Base-by-base conservation (phyloP, 331 rosid genomes). In the Malus hybrid region DNA sequence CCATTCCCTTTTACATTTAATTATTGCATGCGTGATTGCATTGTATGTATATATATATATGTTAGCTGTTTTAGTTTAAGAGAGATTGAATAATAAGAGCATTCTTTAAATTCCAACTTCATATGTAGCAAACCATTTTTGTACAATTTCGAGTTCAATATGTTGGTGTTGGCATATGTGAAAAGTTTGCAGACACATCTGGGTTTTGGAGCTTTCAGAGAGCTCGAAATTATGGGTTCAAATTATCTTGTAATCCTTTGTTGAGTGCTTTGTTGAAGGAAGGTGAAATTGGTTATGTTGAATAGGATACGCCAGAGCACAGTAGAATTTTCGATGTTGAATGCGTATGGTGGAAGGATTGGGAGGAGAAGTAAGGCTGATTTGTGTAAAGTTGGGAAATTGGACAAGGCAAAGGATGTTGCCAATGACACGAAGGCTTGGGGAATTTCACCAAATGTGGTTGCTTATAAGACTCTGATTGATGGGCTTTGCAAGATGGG, bases 151-250 rank as follows among this genome's bases (percentile, higher is more conserved):
- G 2, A 56, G 66, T 52, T 56, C 79, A 32, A 76, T 57, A 78
- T 81, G 79, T 71, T 83, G 80, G 72, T 86, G 19, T 66, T 81
- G 79, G 85, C 84, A n/a, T 81, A 60, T 73, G 82, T 74, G 74
- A 62, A 34, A 39, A 83, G 81, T 74, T 18, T n/a, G 69, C 60
- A 79, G 63, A 67, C 70, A 34, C 34, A 3, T 22, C 62, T 79
- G 73, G 84, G 82, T 36, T 71, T 76, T 36, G 81, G 81, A 74
- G 87, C 79, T 79, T 86, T 79, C 61, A 73, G 73, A 53, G 85
- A 72, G 82, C 86, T 44, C 79, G 87, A 61, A 80, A 83, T 76
- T 83, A 65, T 28, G 86, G 82, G 55, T 81, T 76, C 28, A 77
- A 66, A 77, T 39, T 81, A 42, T 79, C 80, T 20, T 86, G 87